These are phyloP conservation scores for Eleusine indica DNA, from an alignment of 176 grass and related monocot genomes.

Conservation along the genomic window DNA sequence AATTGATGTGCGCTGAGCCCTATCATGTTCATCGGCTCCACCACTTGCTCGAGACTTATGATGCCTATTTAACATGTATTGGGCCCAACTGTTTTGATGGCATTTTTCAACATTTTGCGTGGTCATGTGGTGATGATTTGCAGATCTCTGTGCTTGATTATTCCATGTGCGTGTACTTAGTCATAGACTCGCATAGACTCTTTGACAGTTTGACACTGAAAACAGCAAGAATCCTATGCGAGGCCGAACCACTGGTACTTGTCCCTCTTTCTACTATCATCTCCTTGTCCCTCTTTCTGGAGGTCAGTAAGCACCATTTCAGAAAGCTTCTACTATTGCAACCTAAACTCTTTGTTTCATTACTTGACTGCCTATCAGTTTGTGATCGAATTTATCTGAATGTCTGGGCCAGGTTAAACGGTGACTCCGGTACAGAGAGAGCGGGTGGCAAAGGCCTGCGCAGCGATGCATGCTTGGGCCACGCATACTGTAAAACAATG, in stretches of 20 bases:
- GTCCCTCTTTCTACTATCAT: not conserved
- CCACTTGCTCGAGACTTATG: slow-evolving; percentile 32
- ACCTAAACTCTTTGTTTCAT: slow-evolving; percentile 20
- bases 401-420: slow-evolving; percentile 14
- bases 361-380: not conserved
- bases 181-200: not conserved
- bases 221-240: slow-evolving; percentile 34
- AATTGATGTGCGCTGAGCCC: slow-evolving; percentile 33
- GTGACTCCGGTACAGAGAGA: not conserved
- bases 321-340: slow-evolving; percentile 39
- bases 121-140: not conserved
- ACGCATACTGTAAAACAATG: not conserved
- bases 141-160: not conserved
- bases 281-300: not conserved
- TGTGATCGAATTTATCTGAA: not conserved
- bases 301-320: not conserved
- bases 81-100: slow-evolving; percentile 27
- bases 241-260: not conserved
- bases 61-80: slow-evolving; percentile 35
- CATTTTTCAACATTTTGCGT: slow-evolving; percentile 28
- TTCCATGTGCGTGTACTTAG: slow-evolving; percentile 9
- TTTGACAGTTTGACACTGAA: not conserved
- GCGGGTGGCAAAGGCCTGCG: not conserved
- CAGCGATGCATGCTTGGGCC: not conserved
- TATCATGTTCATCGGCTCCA: slow-evolving; percentile 42